Percentiles rank a stretch among this genome's conserved stretches.
Evolutionary conservation across 768 basidiomycete species (phyloP).

Genomic region (Tricholoma hemisulphureum): DNA sequence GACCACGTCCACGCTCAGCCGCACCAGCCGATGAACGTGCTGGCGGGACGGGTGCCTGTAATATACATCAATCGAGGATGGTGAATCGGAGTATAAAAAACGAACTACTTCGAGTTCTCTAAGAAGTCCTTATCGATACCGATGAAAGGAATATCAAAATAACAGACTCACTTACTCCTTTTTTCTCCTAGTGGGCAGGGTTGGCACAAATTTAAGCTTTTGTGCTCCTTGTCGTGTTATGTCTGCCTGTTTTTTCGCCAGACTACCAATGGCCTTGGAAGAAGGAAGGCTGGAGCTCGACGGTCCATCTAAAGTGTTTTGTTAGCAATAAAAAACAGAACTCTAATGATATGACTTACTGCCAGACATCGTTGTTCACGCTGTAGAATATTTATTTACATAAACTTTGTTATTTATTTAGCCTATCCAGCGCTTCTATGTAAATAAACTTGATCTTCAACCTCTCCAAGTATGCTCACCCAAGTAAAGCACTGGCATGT

Average conservation of each 20-base stretch:
- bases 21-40: slow-evolving; percentile 28
- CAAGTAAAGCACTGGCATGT: slow-evolving; percentile 62
- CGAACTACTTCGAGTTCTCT: slow-evolving; percentile 69
- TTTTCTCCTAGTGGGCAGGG: slow-evolving; percentile 70
- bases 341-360: not conserved
- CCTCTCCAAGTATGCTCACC: slow-evolving; percentile 31
- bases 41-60: slow-evolving; percentile 47
- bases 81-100: slow-evolving; percentile 4
- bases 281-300: slow-evolving; percentile 29
- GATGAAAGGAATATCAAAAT: not conserved
- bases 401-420: too few species aligned
- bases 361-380: slow-evolving; percentile 18
- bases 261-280: slow-evolving; percentile 71
- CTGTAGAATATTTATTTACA: too few species aligned
- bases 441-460: too few species aligned
- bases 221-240: slow-evolving; percentile 72
- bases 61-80: slow-evolving; percentile 3
- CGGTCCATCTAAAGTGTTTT: slow-evolving; percentile 29
- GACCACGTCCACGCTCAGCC: slow-evolving; percentile 45
- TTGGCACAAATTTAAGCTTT: slow-evolving; percentile 80
- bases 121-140: slow-evolving; percentile 10
- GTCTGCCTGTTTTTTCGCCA: slow-evolving; percentile 70
- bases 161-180: slow-evolving; percentile 62
- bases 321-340: not conserved
- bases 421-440: too few species aligned